phyloP scores from a whole-genome alignment of 371 early-diverging fungal species.

The Polyrhizophydium stewartii region DNA sequence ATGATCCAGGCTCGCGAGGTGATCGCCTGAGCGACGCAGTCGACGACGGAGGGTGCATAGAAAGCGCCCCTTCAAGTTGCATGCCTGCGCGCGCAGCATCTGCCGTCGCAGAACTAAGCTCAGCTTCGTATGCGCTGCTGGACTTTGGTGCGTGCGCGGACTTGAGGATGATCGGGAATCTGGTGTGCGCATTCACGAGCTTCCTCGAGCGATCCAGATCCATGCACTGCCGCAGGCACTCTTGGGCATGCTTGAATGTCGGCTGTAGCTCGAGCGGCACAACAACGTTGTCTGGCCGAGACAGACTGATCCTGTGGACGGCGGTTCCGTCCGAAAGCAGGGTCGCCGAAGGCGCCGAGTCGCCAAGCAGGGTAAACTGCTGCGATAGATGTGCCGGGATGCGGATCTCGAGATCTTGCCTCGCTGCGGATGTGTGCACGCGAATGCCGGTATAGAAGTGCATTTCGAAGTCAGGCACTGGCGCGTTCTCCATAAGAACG shows the following conservation, averaged over 20 bases:
- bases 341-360: not conserved
- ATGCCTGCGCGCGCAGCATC: too few relatives aligned
- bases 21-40: too few relatives aligned
- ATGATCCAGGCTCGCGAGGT: too few relatives aligned
- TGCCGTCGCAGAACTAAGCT: not conserved
- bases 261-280: slow-evolving; percentile 1
- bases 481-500: slow-evolving; percentile 54
- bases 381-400: slow-evolving; percentile 1
- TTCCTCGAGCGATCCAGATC: slow-evolving; percentile 30
- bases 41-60: too few relatives aligned
- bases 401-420: slow-evolving; percentile 17
- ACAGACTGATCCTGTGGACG: slow-evolving; percentile 10
- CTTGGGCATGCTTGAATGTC: slow-evolving; percentile 32
- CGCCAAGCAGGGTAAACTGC: not conserved
- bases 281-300: slow-evolving; percentile 3
- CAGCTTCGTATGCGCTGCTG: not conserved
- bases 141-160: slow-evolving; percentile 25
- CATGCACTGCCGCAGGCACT: slow-evolving; percentile 43
- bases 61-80: too few relatives aligned
- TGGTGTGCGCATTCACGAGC: not conserved
- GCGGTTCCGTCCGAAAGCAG: too few relatives aligned
- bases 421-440: slow-evolving; percentile 16
- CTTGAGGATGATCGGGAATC: slow-evolving; percentile 33
- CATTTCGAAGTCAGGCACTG: slow-evolving; percentile 49
- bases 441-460: slow-evolving; percentile 49